These are phyloP conservation scores for Penicillium thymicola DNA, from an alignment of 2,329 filamentous ascomycete species.

Conservation along the genomic window DNA sequence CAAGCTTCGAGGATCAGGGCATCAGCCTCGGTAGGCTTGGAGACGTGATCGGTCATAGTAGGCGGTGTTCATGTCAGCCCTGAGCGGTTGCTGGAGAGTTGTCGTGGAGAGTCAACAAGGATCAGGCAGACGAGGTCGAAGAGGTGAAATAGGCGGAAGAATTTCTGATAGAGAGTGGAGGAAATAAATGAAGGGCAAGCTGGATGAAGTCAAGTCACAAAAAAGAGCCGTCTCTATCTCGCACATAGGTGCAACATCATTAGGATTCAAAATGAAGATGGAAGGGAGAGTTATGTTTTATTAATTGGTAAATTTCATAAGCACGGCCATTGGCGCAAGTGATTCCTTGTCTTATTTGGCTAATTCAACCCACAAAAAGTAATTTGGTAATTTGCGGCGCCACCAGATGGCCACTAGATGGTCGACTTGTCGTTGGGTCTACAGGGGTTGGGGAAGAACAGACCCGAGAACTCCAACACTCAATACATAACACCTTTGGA, in stretches of 20 bases:
- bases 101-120: not conserved
- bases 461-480: not conserved
- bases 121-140: too few relatives aligned
- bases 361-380: not conserved
- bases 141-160: not conserved
- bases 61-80: conserved; percentile 3
- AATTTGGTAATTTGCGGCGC: not conserved
- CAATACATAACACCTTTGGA: not conserved
- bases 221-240: conserved; percentile 4
- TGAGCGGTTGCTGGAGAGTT: not conserved
- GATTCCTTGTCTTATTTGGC: not conserved
- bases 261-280: not conserved
- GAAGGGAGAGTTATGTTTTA: not conserved
- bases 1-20: conserved; percentile 46
- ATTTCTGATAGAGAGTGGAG: not conserved
- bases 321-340: not conserved
- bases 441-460: not conserved
- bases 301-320: not conserved
- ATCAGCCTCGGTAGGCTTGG: conserved; percentile 29
- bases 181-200: not conserved
- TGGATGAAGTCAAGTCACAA: not conserved
- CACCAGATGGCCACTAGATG: not conserved
- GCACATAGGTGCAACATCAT: not conserved
- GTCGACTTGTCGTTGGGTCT: not conserved
- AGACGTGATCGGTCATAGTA: conserved; percentile 15